Evolutionary conservation across 2,329 filamentous ascomycete species (phyloP), one percentile per base, ranked within the genome.

Genomic region (Macrophomina phaseolina): DNA sequence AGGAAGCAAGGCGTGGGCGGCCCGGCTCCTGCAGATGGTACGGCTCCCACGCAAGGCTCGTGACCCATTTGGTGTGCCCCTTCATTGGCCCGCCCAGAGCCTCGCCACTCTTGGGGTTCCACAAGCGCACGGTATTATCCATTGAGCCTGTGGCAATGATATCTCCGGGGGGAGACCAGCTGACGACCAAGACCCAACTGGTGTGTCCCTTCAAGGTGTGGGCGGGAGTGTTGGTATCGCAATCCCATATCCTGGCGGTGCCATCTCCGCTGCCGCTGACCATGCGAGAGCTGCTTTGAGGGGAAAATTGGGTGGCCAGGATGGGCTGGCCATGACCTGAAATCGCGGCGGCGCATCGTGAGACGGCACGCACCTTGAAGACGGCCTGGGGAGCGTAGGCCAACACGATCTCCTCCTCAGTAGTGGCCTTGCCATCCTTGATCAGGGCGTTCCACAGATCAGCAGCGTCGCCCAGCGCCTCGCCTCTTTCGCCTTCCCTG

Each of bases 291-390:
- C 91, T 94, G 6, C 87, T 89, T 45, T 87, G 86, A 0, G 94
- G 94, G 0, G 91, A 95, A 78, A 97, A 98, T 46, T 94, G 89
- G 2, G 91, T 90, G 36, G 91, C 87, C 28, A 98, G 84, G 71
- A 98, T 98, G 3, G 94, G 90, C 77, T 97, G 91, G 46, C 93
- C 94, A 79, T 99, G 95, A 12, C 95, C 95, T 3, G 91, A 89
- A 70, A 98, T 96, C 64, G 89, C 89, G 68, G 94, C 91, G 6
- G 94, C 91, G 81, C 95, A 94, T 78, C 95, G 87, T 58, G 94
- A 94, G 49, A 97, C 93, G 11, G 93, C 91, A 73, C 95, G 93
- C 30, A 98, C 95, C 73, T 91, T 90, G 83, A 97, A 98, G 0
- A 98, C 91, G 28, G 94, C 93, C 78, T 99, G 94, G 0, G 95